phyloP scores from a whole-genome alignment of 2,329 filamentous ascomycete species.

The Exophiala alcalophila region DNA sequence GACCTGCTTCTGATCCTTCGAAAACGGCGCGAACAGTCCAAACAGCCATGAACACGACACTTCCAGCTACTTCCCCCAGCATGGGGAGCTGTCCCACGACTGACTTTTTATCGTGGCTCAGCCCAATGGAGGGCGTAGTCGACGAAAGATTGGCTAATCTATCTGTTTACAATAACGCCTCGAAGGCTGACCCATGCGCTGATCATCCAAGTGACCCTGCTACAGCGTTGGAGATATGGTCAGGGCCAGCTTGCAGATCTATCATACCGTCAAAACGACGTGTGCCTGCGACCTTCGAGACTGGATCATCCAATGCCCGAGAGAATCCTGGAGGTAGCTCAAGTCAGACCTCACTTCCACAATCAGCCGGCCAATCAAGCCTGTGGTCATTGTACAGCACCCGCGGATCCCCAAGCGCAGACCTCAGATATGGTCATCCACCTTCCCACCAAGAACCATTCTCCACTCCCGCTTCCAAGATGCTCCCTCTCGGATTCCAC shows the following conservation, averaged over 20 bases:
- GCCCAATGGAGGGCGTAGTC: slow-evolving; percentile 25
- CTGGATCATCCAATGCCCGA: not conserved
- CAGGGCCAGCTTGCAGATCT: no score
- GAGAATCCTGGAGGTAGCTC: not conserved
- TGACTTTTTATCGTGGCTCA: slow-evolving; percentile 23
- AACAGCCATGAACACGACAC: not conserved
- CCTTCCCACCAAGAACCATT: no score
- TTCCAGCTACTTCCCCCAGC: not conserved
- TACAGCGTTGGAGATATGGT: no score
- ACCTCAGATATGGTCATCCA: no score
- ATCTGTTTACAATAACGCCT: slow-evolving; percentile 24
- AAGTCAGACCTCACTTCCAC: not conserved
- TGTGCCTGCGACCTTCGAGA: not conserved
- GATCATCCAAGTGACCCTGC: no score
- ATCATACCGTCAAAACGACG: not conserved
- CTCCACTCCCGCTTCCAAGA: no score
- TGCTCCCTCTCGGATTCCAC: no score
- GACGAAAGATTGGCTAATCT: slow-evolving; percentile 19
- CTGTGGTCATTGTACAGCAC: not conserved
- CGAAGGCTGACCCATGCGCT: slow-evolving; percentile 5
- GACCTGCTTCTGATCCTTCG: no score
- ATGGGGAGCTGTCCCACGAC: slow-evolving; percentile 13
- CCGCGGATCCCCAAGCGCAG: no score
- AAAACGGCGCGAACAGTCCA: no score
- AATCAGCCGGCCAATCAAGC: not conserved